A percentile compares a stretch with the other conserved stretches of the same genome.
These are phyloP conservation scores for Linum trigynum DNA, from an alignment of 345 rosid genomes.

Conservation along the genomic window DNA sequence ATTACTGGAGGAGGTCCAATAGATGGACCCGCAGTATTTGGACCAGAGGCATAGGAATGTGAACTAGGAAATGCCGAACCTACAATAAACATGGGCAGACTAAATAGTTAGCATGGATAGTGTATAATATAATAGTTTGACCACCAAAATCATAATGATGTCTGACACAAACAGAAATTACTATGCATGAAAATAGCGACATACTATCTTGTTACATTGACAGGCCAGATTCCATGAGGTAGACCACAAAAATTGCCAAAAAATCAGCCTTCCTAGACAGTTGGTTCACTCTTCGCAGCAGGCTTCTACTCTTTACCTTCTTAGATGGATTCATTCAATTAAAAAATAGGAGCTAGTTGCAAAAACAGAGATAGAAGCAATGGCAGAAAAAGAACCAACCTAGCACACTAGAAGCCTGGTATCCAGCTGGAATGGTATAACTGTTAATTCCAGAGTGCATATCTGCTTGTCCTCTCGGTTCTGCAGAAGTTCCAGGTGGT, in stretches of 20 bases:
- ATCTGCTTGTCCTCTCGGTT: slow-evolving; percentile 37
- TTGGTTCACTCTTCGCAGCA: too few relatives aligned
- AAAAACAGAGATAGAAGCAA: neutral
- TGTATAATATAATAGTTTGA: neutral
- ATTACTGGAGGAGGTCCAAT: slow-evolving; percentile 98
- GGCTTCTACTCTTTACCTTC: too few relatives aligned
- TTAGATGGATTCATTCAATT: too few relatives aligned
- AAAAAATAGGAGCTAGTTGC: too few relatives aligned
- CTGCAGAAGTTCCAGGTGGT: slow-evolving; percentile 34
- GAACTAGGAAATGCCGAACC: slow-evolving; percentile 46
- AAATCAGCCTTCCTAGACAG: too few relatives aligned
- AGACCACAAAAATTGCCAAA: too few relatives aligned
- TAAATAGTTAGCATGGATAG: neutral
- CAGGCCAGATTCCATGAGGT: too few relatives aligned
- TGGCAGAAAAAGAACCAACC: slow-evolving; percentile 25
- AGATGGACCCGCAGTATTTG: slow-evolving; percentile 90
- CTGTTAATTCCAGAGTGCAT: slow-evolving; percentile 30
- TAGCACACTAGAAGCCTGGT: slow-evolving; percentile 28
- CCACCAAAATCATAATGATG: too few relatives aligned
- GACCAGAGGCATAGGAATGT: slow-evolving; percentile 96
- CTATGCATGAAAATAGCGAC: too few relatives aligned
- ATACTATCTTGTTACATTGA: too few relatives aligned
- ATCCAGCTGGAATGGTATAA: slow-evolving; percentile 22
- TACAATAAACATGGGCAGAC: slow-evolving; percentile 13
- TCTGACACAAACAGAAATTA: too few relatives aligned